A percentile compares a stretch with the other conserved stretches of the same genome.
Conservation (phyloP, 1,284 basidiomycete species). For the Moniliophthora roreri region DNA sequence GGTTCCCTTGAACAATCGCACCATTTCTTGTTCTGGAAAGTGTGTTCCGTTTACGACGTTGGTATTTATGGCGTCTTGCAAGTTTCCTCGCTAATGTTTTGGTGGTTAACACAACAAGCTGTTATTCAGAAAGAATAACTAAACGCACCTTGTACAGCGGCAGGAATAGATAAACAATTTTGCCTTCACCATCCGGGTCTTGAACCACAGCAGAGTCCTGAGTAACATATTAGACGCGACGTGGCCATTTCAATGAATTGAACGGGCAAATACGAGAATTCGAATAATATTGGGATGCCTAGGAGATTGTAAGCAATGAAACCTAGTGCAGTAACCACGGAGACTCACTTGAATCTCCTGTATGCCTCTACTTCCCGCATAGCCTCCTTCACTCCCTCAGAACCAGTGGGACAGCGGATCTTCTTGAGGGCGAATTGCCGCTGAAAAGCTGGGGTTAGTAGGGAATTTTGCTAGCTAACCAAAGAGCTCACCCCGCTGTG, state of each 20-base stretch:
- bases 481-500: slow-evolving; percentile 64
- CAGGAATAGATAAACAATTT: slow-evolving; percentile 92
- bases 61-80: slow-evolving; percentile 93
- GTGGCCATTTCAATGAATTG: background rate
- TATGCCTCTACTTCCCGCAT: slow-evolving; percentile 93
- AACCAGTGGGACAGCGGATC: slow-evolving; percentile 83
- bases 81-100: slow-evolving; percentile 70
- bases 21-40: slow-evolving; percentile 87
- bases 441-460: slow-evolving; percentile 31
- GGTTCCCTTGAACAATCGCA: slow-evolving; percentile 89
- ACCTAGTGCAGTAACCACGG: background rate
- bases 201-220: slow-evolving; percentile 94
- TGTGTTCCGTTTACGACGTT: slow-evolving; percentile 83
- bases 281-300: slow-evolving; percentile 90
- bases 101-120: slow-evolving; percentile 23
- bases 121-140: background rate
- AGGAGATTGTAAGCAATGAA: slow-evolving; percentile 5
- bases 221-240: slow-evolving; percentile 12
- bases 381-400: slow-evolving; percentile 79
- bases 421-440: slow-evolving; percentile 94
- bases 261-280: slow-evolving; percentile 56
- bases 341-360: slow-evolving; percentile 80
- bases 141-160: slow-evolving; percentile 77
- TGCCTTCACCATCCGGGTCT: slow-evolving; percentile 89
- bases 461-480: background rate